Evolutionary conservation across 768 basidiomycete species (phyloP), one percentile per base, ranked within the genome.

Genomic region (Steccherinum ochraceum): DNA sequence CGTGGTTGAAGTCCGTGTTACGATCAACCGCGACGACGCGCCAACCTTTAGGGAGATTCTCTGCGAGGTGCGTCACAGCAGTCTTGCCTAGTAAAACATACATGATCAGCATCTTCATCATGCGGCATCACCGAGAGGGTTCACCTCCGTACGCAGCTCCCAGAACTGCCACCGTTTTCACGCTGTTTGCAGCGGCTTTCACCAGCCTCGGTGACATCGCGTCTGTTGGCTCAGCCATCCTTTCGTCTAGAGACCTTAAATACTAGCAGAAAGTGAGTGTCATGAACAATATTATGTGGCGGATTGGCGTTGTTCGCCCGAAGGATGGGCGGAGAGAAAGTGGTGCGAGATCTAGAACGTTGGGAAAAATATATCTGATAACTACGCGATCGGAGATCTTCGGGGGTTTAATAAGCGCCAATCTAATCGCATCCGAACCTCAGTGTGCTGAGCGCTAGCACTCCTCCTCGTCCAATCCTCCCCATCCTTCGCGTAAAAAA

Each of bases 101-200:
- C 18, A 4, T 7, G 25, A 39, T 25, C 18, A 27, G n/a, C n/a
- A 24, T n/a, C 11, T 39, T n/a, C n/a, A 39, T 11, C 11, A 39
- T 39, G 35, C 35, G n/a, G n/a, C n/a, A n/a, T n/a, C n/a, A n/a
- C n/a, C 20, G 41, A 23, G 25, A 45, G 27, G 3, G 56, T 69
- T 52, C 41, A 75, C 78, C 81, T 30, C 78, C 81, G 56, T 80
- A 82, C 0, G 78, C 73, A 1, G 70, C 79, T 0, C 81, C 81
- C 11, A 82, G 66, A 30, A 83, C 73, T 40, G 74, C 74, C 11
- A 83, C 73, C 4, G 76, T 80, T 53, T 63, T 68, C 11, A 83
- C 73, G 5, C 75, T 80, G 52, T 63, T 68, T 7, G 7, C 16
- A 7, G 30, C 16, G 30, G 30, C 30, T 16, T 35, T 35, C 30